These are phyloP conservation scores for Schizonepeta tenuifolia DNA, from an alignment of 257 asterid species.

Conservation along the genomic window DNA sequence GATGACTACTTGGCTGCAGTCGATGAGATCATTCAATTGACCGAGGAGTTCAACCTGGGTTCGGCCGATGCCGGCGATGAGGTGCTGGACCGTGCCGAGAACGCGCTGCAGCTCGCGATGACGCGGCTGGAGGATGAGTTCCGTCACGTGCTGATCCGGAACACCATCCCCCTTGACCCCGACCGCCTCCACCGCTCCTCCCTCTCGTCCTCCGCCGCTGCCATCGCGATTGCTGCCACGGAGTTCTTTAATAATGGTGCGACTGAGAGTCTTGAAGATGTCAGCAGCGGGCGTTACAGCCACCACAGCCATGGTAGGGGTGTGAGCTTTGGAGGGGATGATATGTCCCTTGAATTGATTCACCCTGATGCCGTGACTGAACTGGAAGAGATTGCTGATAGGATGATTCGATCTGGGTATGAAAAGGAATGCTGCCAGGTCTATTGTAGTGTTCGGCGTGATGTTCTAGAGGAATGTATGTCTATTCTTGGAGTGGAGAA, in stretches of 20 bases:
- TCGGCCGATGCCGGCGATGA: slow-evolving; percentile 40
- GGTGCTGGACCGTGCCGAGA: slow-evolving; percentile 72
- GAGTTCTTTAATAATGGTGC: slow-evolving; percentile 49
- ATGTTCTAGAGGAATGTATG: slow-evolving; percentile 85
- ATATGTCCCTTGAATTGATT: slow-evolving; percentile 68
- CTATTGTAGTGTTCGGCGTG: slow-evolving; percentile 82
- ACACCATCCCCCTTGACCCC: slow-evolving; percentile 65
- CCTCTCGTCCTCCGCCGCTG: slow-evolving; percentile 56
- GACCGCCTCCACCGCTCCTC: slow-evolving; percentile 77
- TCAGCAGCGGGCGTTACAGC: slow-evolving; percentile 68
- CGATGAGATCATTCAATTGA: slow-evolving; percentile 72
- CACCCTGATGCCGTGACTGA: slow-evolving; percentile 68
- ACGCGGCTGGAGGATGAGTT: slow-evolving; percentile 87
- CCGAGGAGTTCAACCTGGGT: slow-evolving; percentile 61
- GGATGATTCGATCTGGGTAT: slow-evolving; percentile 90
- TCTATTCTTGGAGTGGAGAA: slow-evolving; percentile 78
- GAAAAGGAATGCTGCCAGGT: slow-evolving; percentile 96
- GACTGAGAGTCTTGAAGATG: slow-evolving; percentile 50
- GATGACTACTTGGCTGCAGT: slow-evolving; percentile 67
- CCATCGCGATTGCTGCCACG: slow-evolving; percentile 66
- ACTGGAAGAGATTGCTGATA: slow-evolving; percentile 76
- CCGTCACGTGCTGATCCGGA: slow-evolving; percentile 61
- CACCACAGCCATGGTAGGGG: slow-evolving; percentile 50
- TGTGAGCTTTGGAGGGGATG: slow-evolving; percentile 72
- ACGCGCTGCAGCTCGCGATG: slow-evolving; percentile 83